phyloP scores from a whole-genome alignment of 2,329 filamentous ascomycete genomes.

The Penicillium sp. region DNA sequence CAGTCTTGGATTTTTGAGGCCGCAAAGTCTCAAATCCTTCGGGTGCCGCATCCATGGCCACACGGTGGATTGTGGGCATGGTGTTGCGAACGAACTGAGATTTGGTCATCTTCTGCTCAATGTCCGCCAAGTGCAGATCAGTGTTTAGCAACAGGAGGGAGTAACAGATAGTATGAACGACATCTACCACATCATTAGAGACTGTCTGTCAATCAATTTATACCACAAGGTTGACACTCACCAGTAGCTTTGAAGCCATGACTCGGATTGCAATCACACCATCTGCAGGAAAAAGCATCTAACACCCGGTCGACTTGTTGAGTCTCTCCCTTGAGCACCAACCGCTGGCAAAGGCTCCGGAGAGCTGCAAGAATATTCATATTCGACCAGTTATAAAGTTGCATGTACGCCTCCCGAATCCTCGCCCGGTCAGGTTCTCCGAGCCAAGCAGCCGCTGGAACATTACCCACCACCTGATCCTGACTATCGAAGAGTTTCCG shows the following conservation, averaged over 20 bases:
- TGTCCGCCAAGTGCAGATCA: slow-evolving; percentile 91
- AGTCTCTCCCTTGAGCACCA: slow-evolving; percentile 86
- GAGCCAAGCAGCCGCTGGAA: slow-evolving; percentile 83
- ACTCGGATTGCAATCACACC: slow-evolving; percentile 89
- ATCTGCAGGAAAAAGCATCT: slow-evolving; percentile 83
- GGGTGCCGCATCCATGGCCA: slow-evolving; percentile 72
- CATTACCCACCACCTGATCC: slow-evolving; percentile 77
- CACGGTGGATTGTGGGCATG: slow-evolving; percentile 81
- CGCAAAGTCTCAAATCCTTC: slow-evolving; percentile 65
- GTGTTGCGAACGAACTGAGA: slow-evolving; percentile 96
- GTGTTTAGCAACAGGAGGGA: slow-evolving; percentile 95
- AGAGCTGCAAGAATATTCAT: slow-evolving; percentile 79
- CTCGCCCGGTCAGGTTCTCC: slow-evolving; percentile 63
- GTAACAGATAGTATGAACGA: slow-evolving; percentile 96
- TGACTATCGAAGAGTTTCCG: slow-evolving; percentile 78
- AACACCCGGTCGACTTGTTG: slow-evolving; percentile 96
- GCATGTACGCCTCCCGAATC: slow-evolving; percentile 81
- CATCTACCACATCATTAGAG: slow-evolving; percentile 62
- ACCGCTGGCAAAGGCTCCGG: slow-evolving; percentile 76
- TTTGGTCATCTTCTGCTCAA: slow-evolving; percentile 94
- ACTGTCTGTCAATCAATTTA: not conserved
- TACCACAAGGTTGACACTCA: slow-evolving; percentile 49
- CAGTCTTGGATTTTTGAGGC: slow-evolving; percentile 31
- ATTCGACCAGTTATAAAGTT: slow-evolving; percentile 82
- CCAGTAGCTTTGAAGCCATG: slow-evolving; percentile 90